These are phyloP conservation scores for Cryptococcus maquisensis DNA, from an alignment of 1,284 basidiomycete species.

Conservation along the genomic window DNA sequence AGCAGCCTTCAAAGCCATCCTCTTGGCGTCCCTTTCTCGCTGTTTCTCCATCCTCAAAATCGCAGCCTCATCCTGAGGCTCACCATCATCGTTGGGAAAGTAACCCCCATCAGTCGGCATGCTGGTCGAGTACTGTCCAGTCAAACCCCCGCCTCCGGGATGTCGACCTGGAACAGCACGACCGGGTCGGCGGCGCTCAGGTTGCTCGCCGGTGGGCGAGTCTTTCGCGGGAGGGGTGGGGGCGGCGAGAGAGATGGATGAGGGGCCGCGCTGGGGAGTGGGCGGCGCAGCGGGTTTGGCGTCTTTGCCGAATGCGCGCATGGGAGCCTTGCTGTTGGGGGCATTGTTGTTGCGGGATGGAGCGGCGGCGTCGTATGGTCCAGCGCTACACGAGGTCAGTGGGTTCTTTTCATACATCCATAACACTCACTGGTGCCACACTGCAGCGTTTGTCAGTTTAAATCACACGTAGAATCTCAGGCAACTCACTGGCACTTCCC, in stretches of 20 bases:
- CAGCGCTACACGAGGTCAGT: constrained; percentile 16
- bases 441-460: constrained; percentile 15
- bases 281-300: constrained; percentile 8
- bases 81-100: constrained; percentile 32
- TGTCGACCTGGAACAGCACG: constrained; percentile 15
- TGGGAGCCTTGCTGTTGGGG: constrained; percentile 38
- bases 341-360: constrained; percentile 45
- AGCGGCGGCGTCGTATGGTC: constrained; percentile 49
- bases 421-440: constrained; percentile 47
- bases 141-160: constrained; percentile 38
- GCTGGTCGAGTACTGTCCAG: constrained; percentile 46
- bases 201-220: not conserved
- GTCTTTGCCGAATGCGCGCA: constrained; percentile 39
- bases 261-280: constrained; percentile 15
- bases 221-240: constrained; percentile 21
- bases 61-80: constrained; percentile 26
- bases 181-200: not conserved
- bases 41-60: constrained; percentile 35
- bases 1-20: constrained; percentile 45
- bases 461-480: not conserved
- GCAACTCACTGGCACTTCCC: constrained; percentile 42
- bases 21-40: constrained; percentile 43
- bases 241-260: constrained; percentile 24
- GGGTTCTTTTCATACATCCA: not conserved
- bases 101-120: constrained; percentile 45